Percentiles rank a stretch among this genome's conserved stretches.
phyloP scores from a whole-genome alignment of 2,329 filamentous ascomycete species.

The Colletotrichum scovillei region DNA sequence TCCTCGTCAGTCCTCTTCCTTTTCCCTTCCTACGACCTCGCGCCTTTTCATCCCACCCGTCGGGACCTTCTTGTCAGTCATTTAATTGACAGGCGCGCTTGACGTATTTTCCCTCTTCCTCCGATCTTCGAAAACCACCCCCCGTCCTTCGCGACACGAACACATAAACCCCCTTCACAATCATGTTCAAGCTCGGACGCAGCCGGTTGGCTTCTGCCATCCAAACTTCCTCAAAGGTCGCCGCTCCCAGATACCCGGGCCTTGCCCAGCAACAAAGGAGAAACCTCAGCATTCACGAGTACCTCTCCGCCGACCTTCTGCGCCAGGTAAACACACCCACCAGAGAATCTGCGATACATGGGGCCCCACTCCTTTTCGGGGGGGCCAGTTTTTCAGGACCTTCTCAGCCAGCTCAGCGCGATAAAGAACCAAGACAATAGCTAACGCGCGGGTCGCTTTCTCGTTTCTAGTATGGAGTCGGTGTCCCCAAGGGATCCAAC shows the following conservation, averaged over 20 bases:
- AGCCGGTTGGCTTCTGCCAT: slow-evolving; percentile 81
- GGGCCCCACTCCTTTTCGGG: slow-evolving; percentile 31
- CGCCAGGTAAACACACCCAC: slow-evolving; percentile 65
- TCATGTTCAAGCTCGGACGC: slow-evolving; percentile 91
- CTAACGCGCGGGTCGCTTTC: slow-evolving; percentile 29
- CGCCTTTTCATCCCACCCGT: slow-evolving; percentile 5
- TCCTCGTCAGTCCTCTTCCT: slow-evolving; percentile 30
- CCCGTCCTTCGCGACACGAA: slow-evolving; percentile 18
- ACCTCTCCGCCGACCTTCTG: slow-evolving; percentile 93
- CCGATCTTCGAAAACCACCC: neutral
- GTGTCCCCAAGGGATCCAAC: slow-evolving; percentile 89
- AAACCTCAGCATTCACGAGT: slow-evolving; percentile 97
- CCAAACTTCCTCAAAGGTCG: slow-evolving; percentile 70
- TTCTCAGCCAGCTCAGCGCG: neutral
- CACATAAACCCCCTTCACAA: slow-evolving; percentile 42
- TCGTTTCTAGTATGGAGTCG: slow-evolving; percentile 83
- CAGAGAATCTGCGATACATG: slow-evolving; percentile 14
- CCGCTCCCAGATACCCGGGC: slow-evolving; percentile 69
- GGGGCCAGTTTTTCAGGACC: slow-evolving; percentile 16
- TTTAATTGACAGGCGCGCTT: slow-evolving; percentile 22
- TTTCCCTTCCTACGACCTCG: slow-evolving; percentile 24
- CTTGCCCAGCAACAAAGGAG: slow-evolving; percentile 81
- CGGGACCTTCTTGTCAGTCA: slow-evolving; percentile 20
- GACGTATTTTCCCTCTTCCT: neutral
- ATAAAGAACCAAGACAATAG: neutral